Percentiles rank a stretch among this genome's conserved stretches.
Conservation (phyloP, 768 basidiomycete species). For the Pleurotus giganteus region DNA sequence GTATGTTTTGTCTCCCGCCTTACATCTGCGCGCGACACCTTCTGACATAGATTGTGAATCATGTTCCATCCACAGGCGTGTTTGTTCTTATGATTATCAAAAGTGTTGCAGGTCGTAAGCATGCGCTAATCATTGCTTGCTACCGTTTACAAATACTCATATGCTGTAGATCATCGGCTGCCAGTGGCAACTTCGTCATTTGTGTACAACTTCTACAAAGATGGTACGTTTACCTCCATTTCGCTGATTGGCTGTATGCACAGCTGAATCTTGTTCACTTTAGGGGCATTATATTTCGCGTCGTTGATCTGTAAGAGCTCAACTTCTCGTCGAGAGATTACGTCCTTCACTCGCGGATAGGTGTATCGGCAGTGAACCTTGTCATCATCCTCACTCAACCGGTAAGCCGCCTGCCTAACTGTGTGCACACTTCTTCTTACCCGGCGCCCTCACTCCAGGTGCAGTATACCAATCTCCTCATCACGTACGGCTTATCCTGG, state of each 20-base stretch:
- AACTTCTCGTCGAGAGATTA: neutral
- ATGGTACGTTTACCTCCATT: neutral
- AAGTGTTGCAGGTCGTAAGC: neutral
- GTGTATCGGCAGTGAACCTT: neutral
- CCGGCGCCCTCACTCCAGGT: neutral
- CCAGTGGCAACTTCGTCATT: neutral
- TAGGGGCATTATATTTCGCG: conserved; percentile 3
- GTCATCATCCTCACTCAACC: conserved; percentile 6
- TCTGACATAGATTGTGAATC: too few species aligned
- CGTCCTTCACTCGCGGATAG: neutral
- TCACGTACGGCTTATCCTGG: neutral
- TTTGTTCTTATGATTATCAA: conserved; percentile 5
- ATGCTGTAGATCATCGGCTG: neutral
- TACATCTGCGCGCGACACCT: neutral
- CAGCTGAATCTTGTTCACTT: neutral
- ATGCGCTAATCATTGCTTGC: too few species aligned
- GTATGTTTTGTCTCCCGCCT: neutral
- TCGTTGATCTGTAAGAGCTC: neutral
- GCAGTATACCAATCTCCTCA: conserved; percentile 6
- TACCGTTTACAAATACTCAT: neutral
- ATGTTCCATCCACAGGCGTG: neutral
- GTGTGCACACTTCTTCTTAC: neutral
- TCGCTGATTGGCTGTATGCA: neutral
- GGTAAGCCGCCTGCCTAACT: neutral
- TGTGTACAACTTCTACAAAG: conserved; percentile 7